Conservation (phyloP, 2,329 filamentous ascomycete genomes). For the Colletotrichum spaethianum region DNA sequence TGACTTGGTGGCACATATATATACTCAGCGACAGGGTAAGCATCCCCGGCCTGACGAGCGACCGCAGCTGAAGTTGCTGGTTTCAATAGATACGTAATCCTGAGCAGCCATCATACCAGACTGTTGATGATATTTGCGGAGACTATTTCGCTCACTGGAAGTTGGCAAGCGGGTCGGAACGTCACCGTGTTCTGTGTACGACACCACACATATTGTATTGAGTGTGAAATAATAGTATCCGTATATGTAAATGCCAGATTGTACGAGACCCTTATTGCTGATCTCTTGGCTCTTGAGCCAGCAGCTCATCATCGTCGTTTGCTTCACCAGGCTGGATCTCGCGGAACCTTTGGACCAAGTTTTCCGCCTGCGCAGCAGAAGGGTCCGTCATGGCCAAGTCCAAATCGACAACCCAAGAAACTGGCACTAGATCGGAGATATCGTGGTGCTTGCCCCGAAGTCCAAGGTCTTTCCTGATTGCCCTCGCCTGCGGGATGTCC, state of each 20-base stretch:
- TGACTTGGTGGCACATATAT: not conserved
- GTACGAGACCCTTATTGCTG: no score
- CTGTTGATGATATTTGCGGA: not conserved
- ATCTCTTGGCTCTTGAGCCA: not conserved
- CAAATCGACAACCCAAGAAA: slow-evolving; percentile 54
- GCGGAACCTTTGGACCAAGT: slow-evolving; percentile 45
- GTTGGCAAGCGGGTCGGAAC: no score
- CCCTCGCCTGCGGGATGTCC: slow-evolving; percentile 46
- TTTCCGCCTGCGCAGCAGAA: slow-evolving; percentile 51
- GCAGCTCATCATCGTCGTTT: no score
- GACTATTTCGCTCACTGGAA: not conserved
- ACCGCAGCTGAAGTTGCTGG: no score
- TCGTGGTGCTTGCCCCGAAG: slow-evolving; percentile 43
- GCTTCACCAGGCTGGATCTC: not conserved
- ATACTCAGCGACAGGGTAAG: no score
- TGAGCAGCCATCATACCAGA: no score
- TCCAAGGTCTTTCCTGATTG: slow-evolving; percentile 49
- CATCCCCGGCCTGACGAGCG: no score
- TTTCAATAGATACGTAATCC: no score
- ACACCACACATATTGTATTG: no score
- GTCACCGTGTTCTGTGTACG: not conserved
- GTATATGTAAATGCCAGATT: not conserved
- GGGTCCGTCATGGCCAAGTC: slow-evolving; percentile 53
- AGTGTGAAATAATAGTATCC: not conserved
- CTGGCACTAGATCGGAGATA: slow-evolving; percentile 47